These are phyloP conservation scores for Botrytis byssoidea DNA, from an alignment of 2,329 filamentous ascomycete species.

Conservation along the genomic window DNA sequence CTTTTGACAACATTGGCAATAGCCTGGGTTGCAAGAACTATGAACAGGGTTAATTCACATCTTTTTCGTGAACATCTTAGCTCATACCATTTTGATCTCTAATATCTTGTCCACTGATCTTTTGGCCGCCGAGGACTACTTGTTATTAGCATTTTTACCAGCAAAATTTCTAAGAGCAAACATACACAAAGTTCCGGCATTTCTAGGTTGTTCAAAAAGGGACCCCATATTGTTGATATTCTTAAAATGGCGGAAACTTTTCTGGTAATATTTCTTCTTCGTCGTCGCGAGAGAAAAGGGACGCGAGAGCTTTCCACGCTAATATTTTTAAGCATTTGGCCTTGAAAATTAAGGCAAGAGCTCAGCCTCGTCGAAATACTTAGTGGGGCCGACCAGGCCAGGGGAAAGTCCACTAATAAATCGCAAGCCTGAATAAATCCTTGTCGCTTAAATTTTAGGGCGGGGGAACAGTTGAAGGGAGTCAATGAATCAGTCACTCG, in stretches of 20 bases:
- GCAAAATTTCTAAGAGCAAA: neutral
- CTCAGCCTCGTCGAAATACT: conserved; percentile 4
- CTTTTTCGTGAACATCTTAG: conserved; percentile 22
- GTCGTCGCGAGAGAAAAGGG: conserved; percentile 22
- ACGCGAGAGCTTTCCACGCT: conserved; percentile 24
- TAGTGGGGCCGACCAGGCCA: neutral
- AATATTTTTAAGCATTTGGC: conserved; percentile 21
- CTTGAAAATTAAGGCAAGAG: conserved; percentile 20
- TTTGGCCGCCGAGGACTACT: conserved; percentile 85
- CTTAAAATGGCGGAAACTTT: conserved; percentile 1
- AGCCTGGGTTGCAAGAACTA: conserved; percentile 90
- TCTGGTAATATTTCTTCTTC: conserved; percentile 14
- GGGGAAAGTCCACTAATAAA: neutral
- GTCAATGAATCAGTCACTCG: neutral
- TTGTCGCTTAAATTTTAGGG: conserved; percentile 20
- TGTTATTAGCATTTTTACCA: conserved; percentile 32
- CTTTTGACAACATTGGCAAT: conserved; percentile 99
- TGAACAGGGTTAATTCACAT: conserved; percentile 24
- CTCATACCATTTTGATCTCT: conserved; percentile 86
- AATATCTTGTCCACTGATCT: conserved; percentile 96
- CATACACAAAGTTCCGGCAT: conserved; percentile 83
- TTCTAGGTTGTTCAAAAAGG: conserved; percentile 93
- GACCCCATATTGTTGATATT: conserved; percentile 71
- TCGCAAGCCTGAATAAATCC: conserved; percentile 11
- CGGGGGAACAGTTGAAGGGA: conserved; percentile 12